These are phyloP conservation scores for Harringtonia aguacate DNA, from an alignment of 2,329 filamentous ascomycete genomes.

Conservation along the genomic window DNA sequence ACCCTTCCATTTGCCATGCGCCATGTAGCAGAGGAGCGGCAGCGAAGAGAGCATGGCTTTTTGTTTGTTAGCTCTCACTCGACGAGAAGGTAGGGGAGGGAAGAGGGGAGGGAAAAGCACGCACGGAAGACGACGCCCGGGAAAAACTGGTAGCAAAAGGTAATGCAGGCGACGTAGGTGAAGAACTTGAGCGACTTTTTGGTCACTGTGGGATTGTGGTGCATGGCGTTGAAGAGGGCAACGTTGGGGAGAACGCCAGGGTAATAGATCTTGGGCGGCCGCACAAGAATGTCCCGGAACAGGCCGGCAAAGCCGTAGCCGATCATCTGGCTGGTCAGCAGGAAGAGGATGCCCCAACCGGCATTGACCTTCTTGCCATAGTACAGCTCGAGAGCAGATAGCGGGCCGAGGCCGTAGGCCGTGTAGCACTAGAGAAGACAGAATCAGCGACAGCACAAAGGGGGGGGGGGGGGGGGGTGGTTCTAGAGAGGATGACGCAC, in stretches of 20 bases:
- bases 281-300: slow-evolving; percentile 18
- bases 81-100: slow-evolving; percentile 2
- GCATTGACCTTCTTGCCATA: slow-evolving; percentile 16
- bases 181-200: slow-evolving; percentile 19
- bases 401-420: slow-evolving; percentile 18
- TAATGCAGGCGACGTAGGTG: slow-evolving; percentile 12
- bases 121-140: slow-evolving; percentile 19
- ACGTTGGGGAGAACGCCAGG: slow-evolving; percentile 19
- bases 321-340: slow-evolving; percentile 19
- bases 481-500: slow-evolving; percentile 5
- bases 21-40: slow-evolving; percentile 19
- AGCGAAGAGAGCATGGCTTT: slow-evolving; percentile 11
- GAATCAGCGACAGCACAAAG: not conserved
- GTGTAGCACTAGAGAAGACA: slow-evolving; percentile 15
- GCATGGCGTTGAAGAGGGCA: slow-evolving; percentile 20
- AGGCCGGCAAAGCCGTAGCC: slow-evolving; percentile 19
- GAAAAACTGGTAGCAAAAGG: slow-evolving; percentile 21
- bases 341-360: slow-evolving; percentile 18
- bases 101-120: slow-evolving; percentile 13
- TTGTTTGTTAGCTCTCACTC: not conserved
- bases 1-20: slow-evolving; percentile 20
- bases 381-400: slow-evolving; percentile 19
- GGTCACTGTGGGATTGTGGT: slow-evolving; percentile 17
- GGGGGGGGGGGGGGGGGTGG: not conserved
- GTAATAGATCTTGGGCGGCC: slow-evolving; percentile 20